Conservation (phyloP, 2,329 filamentous ascomycete species). For the Fusarium pilosicola region DNA sequence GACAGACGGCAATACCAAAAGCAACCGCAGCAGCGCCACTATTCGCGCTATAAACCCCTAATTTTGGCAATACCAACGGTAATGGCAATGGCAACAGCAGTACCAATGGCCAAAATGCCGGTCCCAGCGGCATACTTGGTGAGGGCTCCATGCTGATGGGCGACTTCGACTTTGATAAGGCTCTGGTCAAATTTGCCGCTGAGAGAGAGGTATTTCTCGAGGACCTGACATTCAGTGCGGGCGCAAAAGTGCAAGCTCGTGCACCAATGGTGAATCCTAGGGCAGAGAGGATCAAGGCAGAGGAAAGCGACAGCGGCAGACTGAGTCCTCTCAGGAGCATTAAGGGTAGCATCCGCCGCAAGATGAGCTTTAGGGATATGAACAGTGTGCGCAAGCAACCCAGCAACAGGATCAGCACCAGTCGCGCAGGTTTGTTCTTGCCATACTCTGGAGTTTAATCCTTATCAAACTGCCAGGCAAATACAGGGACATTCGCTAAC, state of each 20-base stretch:
- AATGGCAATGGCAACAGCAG: constrained; percentile 37
- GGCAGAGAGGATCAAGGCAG: constrained; percentile 82
- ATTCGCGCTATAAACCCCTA: constrained; percentile 59
- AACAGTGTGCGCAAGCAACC: constrained; percentile 92
- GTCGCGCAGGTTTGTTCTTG: constrained; percentile 45
- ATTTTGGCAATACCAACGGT: constrained; percentile 40
- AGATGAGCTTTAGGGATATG: constrained; percentile 94
- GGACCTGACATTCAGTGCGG: constrained; percentile 88
- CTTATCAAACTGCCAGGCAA: neutral
- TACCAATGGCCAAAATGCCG: constrained; percentile 25
- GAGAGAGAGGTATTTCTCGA: constrained; percentile 94
- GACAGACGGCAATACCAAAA: constrained; percentile 65
- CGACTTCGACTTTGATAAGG: constrained; percentile 93
- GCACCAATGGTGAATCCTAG: constrained; percentile 81
- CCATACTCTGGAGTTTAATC: neutral
- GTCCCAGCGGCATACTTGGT: constrained; percentile 41
- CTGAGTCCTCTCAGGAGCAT: constrained; percentile 68
- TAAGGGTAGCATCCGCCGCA: constrained; percentile 88
- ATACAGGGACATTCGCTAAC: constrained; percentile 42
- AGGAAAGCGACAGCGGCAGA: constrained; percentile 69
- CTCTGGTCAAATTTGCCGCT: constrained; percentile 92
- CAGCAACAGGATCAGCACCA: constrained; percentile 70
- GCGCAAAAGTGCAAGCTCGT: constrained; percentile 76
- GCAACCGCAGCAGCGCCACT: constrained; percentile 74
- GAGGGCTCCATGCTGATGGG: constrained; percentile 54